Conservation (phyloP, 2,329 filamentous ascomycete species). For the Beauveria medogensis region DNA sequence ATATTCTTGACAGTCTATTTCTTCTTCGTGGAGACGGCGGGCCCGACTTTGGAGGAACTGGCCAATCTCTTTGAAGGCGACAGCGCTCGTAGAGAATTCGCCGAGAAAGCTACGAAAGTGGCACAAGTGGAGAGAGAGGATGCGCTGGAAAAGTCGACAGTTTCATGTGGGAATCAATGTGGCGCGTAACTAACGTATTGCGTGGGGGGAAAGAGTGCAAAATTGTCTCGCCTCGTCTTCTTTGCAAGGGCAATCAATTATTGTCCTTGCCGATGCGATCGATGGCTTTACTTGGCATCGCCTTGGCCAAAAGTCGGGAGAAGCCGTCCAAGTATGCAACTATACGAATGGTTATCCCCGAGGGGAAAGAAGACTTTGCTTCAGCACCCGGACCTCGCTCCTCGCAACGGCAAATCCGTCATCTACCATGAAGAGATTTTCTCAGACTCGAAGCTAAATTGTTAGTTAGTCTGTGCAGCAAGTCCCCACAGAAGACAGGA, state of each 20-base stretch:
- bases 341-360: not conserved
- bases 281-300: not conserved
- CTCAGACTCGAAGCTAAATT: not conserved
- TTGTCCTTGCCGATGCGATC: not conserved
- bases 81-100: constrained; percentile 8
- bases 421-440: not conserved
- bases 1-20: constrained; percentile 31
- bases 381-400: no score
- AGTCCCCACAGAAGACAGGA: not conserved
- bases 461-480: not conserved
- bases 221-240: not conserved
- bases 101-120: constrained; percentile 13
- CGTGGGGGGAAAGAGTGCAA: not conserved
- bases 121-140: constrained; percentile 12
- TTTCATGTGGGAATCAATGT: not conserved
- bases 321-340: not conserved
- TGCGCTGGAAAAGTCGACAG: constrained; percentile 1
- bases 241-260: not conserved
- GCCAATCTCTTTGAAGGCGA: constrained; percentile 19
- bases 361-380: not conserved
- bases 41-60: constrained; percentile 28
- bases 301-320: not conserved
- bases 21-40: constrained; percentile 31
- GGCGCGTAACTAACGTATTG: not conserved
- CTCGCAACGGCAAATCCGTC: not conserved